These are phyloP conservation scores for Cyathus striatus DNA, from an alignment of 768 basidiomycete species.

Conservation along the genomic window DNA sequence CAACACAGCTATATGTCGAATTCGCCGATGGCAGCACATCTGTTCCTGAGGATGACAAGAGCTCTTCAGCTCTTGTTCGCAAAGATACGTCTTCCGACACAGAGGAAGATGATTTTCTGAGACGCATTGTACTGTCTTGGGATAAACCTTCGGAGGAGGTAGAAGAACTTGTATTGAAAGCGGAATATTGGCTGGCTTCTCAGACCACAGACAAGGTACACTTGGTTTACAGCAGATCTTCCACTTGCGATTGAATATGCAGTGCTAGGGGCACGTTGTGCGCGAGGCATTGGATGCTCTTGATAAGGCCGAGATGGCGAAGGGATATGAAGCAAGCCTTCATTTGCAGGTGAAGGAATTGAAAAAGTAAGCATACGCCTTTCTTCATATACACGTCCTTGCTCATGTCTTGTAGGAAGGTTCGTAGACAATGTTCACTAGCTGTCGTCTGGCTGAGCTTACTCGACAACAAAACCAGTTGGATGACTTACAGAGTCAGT, in stretches of 20 bases:
- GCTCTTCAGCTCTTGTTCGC: background rate
- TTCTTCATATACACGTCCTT: too few relatives aligned
- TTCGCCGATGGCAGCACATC: background rate
- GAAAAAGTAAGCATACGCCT: too few relatives aligned
- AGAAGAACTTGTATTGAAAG: background rate
- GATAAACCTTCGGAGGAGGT: background rate
- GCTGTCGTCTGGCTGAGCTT: too few relatives aligned
- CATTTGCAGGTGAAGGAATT: too few relatives aligned
- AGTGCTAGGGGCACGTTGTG: background rate
- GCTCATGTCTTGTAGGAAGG: too few relatives aligned
- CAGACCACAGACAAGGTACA: background rate
- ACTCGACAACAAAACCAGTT: too few relatives aligned
- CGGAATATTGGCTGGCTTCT: background rate
- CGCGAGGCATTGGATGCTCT: background rate
- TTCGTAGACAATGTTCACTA: too few relatives aligned
- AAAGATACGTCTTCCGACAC: background rate
- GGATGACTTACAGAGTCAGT: too few relatives aligned
- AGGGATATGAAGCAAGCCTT: background rate
- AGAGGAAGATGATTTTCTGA: background rate
- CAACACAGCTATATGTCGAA: background rate
- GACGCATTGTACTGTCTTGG: background rate
- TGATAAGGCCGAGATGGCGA: background rate
- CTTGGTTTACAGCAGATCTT: background rate
- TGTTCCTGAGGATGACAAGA: background rate
- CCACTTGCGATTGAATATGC: background rate